Evolutionary conservation across 495 filamentous ascomycete genomes (phyloP).

Genomic region (Delitschia confertaspora): DNA sequence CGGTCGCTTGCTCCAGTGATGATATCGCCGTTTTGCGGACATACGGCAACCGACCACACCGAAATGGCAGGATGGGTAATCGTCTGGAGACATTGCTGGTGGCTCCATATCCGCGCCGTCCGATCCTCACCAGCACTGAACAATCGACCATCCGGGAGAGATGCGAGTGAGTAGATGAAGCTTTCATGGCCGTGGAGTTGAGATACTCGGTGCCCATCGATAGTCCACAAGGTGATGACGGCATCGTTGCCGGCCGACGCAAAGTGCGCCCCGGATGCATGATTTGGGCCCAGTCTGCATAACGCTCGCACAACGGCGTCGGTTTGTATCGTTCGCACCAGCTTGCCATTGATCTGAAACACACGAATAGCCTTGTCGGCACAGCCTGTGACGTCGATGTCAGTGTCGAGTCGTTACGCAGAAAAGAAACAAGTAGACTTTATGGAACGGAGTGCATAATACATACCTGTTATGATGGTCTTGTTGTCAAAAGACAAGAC

Average conservation of each 20-base stretch:
- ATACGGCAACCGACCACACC: slow-evolving; percentile 84
- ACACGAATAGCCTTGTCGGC: slow-evolving; percentile 85
- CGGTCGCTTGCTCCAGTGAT: slow-evolving; percentile 87
- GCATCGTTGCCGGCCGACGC: slow-evolving; percentile 86
- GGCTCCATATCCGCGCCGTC: slow-evolving; percentile 80
- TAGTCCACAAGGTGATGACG: slow-evolving; percentile 72
- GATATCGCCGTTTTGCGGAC: slow-evolving; percentile 76
- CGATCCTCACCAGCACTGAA: slow-evolving; percentile 91
- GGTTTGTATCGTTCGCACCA: slow-evolving; percentile 58
- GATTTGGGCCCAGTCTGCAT: slow-evolving; percentile 65
- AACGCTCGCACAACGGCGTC: slow-evolving; percentile 80
- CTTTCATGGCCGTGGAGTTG: slow-evolving; percentile 82
- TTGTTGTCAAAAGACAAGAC: slow-evolving; percentile 74
- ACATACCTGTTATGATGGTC: slow-evolving; percentile 69
- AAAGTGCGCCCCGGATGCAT: slow-evolving; percentile 75
- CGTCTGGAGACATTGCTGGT: slow-evolving; percentile 75
- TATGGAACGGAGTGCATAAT: not conserved
- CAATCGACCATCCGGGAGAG: slow-evolving; percentile 72
- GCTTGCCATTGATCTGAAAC: slow-evolving; percentile 58
- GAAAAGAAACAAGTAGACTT: not conserved
- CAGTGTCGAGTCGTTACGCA: slow-evolving; percentile 7
- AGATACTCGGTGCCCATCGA: slow-evolving; percentile 61
- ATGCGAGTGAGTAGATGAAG: slow-evolving; percentile 84
- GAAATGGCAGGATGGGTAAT: slow-evolving; percentile 97
- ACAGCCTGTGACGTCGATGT: slow-evolving; percentile 44